Conservation (phyloP, 805 yeast genomes). For the Hanseniaspora lindneri region DNA sequence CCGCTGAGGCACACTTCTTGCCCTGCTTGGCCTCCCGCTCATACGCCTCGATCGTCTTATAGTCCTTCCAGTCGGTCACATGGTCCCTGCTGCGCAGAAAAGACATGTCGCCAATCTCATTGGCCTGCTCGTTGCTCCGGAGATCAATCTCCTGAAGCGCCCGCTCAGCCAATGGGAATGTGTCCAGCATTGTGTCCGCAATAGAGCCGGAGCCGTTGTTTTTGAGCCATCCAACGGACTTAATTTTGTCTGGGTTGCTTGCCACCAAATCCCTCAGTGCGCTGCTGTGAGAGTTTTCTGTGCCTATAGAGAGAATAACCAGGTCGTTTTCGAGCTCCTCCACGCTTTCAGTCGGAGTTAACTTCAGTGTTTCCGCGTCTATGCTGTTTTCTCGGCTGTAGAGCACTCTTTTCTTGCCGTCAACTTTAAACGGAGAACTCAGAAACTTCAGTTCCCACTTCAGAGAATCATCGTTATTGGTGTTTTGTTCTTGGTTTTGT, state of each 20-base stretch:
- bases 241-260: constrained; percentile 33
- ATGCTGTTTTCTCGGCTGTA: constrained; percentile 19
- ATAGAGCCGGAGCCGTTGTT: constrained; percentile 83
- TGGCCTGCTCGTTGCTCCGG: background rate
- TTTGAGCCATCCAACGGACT: constrained; percentile 75
- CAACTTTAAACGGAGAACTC: constrained; percentile 48
- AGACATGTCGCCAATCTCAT: constrained; percentile 1
- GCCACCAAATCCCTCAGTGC: constrained; percentile 29
- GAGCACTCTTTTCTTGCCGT: constrained; percentile 26
- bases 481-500: too few relatives aligned
- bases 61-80: constrained; percentile 27
- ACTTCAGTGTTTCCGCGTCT: constrained; percentile 21
- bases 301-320: constrained; percentile 68
- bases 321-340: constrained; percentile 42
- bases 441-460: constrained; percentile 62
- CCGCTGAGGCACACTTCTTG: constrained; percentile 2
- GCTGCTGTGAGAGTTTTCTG: constrained; percentile 28
- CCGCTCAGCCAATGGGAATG: constrained; percentile 60
- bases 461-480: too few relatives aligned
- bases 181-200: constrained; percentile 77
- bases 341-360: background rate
- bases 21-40: constrained; percentile 22
- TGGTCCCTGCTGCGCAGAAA: constrained; percentile 15
- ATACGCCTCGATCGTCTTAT: constrained; percentile 22
- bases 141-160: constrained; percentile 40